phyloP scores from a whole-genome alignment of 768 basidiomycete genomes.

The Amanita polypyramis region DNA sequence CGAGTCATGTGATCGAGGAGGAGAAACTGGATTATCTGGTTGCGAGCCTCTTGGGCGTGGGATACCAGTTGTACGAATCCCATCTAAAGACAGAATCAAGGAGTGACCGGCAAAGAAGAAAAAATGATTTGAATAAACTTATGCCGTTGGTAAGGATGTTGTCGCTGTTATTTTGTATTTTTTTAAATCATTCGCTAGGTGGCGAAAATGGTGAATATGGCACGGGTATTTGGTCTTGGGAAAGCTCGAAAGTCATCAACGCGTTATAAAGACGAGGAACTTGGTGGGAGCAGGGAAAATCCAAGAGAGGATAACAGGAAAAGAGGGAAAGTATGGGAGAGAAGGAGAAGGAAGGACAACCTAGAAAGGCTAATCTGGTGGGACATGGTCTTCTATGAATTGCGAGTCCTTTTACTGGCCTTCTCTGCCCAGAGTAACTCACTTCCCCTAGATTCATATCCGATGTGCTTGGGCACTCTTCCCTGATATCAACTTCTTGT shows the following conservation, averaged over 20 bases:
- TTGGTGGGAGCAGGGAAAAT: background rate
- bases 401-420: slow-evolving; percentile 36
- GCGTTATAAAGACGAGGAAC: slow-evolving; percentile 16
- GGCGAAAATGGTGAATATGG: slow-evolving; percentile 53
- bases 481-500: slow-evolving; percentile 47
- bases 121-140: slow-evolving; percentile 14
- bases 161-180: background rate
- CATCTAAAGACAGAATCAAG: background rate
- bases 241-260: slow-evolving; percentile 39
- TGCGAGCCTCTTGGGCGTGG: slow-evolving; percentile 47
- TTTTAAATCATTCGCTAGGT: background rate
- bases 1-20: slow-evolving; percentile 11
- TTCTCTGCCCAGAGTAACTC: slow-evolving; percentile 1
- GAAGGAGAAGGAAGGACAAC: slow-evolving; percentile 22
- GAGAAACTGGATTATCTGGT: slow-evolving; percentile 42
- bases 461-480: slow-evolving; percentile 54
- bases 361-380: slow-evolving; percentile 51
- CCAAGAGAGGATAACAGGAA: background rate
- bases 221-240: slow-evolving; percentile 52
- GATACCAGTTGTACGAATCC: slow-evolving; percentile 20
- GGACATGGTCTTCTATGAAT: slow-evolving; percentile 69
- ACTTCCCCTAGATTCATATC: slow-evolving; percentile 45
- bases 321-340: slow-evolving; percentile 8
- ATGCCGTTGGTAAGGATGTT: slow-evolving; percentile 30
- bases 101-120: slow-evolving; percentile 5